phyloP scores from a whole-genome alignment of 2,329 filamentous ascomycete species.

The Xylariaceae sp. region DNA sequence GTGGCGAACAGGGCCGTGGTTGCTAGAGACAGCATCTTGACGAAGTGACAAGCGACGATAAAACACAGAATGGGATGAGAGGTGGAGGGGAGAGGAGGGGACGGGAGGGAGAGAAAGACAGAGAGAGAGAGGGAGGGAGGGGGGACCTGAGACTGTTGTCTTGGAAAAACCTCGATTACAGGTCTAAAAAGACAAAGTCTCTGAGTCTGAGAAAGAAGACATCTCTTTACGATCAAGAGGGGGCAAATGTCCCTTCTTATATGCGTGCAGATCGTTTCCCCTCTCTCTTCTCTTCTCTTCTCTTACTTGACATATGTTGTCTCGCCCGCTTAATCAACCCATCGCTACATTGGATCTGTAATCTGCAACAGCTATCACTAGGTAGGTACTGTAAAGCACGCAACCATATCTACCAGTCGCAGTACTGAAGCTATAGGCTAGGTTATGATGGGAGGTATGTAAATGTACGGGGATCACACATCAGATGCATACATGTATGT shows the following conservation, averaged over 20 bases:
- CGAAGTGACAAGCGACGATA: conserved; percentile 4
- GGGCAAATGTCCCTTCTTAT: conserved; percentile 9
- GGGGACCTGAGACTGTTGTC: too few species aligned
- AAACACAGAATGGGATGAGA: conserved; percentile 1
- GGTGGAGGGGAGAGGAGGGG: conserved; percentile 2
- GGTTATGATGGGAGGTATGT: too few species aligned
- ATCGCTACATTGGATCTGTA: neutral
- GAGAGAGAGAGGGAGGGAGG: too few species aligned
- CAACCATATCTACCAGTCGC: neutral
- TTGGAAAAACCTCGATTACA: too few species aligned
- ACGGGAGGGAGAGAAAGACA: neutral
- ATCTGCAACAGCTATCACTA: neutral
- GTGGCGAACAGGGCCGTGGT: conserved; percentile 24
- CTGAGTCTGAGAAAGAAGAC: too few species aligned
- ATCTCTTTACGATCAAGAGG: neutral
- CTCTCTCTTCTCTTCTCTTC: too few species aligned
- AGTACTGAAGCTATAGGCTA: neutral
- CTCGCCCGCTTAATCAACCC: neutral
- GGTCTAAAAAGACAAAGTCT: too few species aligned
- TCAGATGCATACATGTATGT: conserved; percentile 5
- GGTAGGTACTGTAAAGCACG: neutral
- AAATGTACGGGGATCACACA: too few species aligned
- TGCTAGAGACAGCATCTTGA: conserved; percentile 22
- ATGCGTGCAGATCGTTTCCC: conserved; percentile 2
- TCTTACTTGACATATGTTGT: neutral